Percentiles rank a stretch among this genome's conserved stretches.
These are phyloP conservation scores for Lanmaoa rubissima DNA, from an alignment of 768 basidiomycete species.

Conservation along the genomic window DNA sequence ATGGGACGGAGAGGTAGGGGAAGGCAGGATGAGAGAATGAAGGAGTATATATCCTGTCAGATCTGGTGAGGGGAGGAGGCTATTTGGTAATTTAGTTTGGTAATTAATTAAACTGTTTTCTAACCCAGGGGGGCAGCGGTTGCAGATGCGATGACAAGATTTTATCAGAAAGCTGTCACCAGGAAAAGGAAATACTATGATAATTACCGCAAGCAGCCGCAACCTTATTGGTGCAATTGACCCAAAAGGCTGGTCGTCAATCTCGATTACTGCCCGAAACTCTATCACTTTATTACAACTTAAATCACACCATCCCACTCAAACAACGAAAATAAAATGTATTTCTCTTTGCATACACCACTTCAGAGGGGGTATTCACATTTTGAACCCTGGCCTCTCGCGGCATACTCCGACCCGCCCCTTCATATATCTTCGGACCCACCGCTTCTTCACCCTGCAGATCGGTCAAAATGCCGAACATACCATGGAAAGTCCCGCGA, in stretches of 20 bases:
- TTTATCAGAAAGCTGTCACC: conserved; percentile 30
- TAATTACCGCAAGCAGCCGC: conserved; percentile 29
- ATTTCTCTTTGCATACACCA: neutral
- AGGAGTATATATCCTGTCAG: conserved; percentile 34
- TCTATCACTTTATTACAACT: conserved; percentile 57
- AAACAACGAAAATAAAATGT: conserved; percentile 1
- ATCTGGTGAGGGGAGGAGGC: conserved; percentile 28
- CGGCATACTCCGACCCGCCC: conserved; percentile 11
- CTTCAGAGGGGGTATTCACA: neutral
- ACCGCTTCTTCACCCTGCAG: conserved; percentile 21
- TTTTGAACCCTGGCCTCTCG: neutral
- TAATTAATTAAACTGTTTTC: conserved; percentile 40
- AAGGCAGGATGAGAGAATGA: conserved; percentile 19
- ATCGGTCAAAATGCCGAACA: conserved; percentile 20
- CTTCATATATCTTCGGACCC: conserved; percentile 10
- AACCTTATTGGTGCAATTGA: conserved; percentile 39
- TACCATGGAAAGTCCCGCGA: conserved; percentile 23
- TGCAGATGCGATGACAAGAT: conserved; percentile 17
- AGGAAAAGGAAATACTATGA: conserved; percentile 20
- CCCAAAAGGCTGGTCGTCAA: conserved; percentile 42
- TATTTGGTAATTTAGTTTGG: conserved; percentile 34
- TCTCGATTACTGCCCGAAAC: conserved; percentile 45
- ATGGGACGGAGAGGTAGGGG: conserved; percentile 8
- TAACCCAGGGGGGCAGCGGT: conserved; percentile 12
- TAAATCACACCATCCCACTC: conserved; percentile 30